Percentiles rank a stretch among this genome's conserved stretches.
Conservation (phyloP, 1,139 yeast species). For the Magnusiomyces magnusii region DNA sequence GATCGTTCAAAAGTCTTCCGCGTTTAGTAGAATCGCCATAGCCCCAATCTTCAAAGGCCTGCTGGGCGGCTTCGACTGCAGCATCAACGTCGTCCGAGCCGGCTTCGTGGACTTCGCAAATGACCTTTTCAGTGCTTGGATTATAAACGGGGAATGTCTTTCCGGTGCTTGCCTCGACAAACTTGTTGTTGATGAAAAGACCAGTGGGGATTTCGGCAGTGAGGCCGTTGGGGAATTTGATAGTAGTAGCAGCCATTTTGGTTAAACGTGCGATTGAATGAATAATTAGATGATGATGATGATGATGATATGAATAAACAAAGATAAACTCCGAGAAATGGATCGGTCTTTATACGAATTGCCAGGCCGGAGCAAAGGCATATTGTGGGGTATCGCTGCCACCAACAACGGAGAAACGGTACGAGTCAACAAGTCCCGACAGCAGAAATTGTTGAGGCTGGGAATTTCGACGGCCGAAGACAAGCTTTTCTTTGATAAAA, state of each 20-base stretch:
- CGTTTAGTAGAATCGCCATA: constrained; percentile 45
- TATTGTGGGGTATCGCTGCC: background rate
- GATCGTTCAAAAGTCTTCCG: constrained; percentile 49
- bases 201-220: constrained; percentile 60
- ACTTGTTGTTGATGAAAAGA: constrained; percentile 57
- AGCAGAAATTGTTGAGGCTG: too few species aligned
- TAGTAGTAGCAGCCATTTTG: constrained; percentile 17
- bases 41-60: constrained; percentile 44
- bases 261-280: background rate
- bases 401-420: too few species aligned
- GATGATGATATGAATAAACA: background rate
- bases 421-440: too few species aligned
- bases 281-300: background rate
- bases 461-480: too few species aligned
- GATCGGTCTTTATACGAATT: background rate
- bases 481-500: too few species aligned
- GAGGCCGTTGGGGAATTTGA: constrained; percentile 57
- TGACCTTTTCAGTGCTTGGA: constrained; percentile 51
- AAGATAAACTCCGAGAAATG: background rate
- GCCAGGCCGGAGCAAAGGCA: background rate
- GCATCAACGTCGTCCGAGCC: constrained; percentile 46
- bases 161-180: constrained; percentile 41
- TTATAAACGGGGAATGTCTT: constrained; percentile 48
- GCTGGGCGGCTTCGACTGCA: constrained; percentile 49
- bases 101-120: constrained; percentile 46